A percentile compares a stretch with the other conserved stretches of the same genome.
phyloP scores from a whole-genome alignment of 192 early-diverging fungal genomes.

The Haplosporangium gracile region DNA sequence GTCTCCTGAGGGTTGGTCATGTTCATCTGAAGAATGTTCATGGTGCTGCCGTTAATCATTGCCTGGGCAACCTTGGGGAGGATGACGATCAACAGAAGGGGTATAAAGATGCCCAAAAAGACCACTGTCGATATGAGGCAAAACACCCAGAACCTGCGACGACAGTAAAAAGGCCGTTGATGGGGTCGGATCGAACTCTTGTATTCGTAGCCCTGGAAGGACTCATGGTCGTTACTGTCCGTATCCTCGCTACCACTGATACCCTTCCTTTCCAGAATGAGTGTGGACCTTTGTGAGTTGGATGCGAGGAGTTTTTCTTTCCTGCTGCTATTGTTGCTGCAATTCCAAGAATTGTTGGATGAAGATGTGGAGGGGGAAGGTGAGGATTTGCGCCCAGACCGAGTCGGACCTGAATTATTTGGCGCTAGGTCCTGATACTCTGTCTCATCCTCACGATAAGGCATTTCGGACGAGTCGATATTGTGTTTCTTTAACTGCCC shows the following conservation, averaged over 20 bases:
- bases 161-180: constrained; percentile 57
- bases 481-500: not conserved
- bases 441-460: constrained; percentile 22
- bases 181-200: constrained; percentile 32
- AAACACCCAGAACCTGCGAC: constrained; percentile 62
- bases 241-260: not conserved
- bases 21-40: constrained; percentile 47
- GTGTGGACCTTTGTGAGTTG: not conserved
- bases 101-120: constrained; percentile 57
- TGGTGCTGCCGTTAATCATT: constrained; percentile 57
- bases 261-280: not conserved
- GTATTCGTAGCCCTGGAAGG: constrained; percentile 27
- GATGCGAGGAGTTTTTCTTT: not conserved
- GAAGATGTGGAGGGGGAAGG: constrained; percentile 12
- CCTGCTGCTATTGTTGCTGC: not conserved
- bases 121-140: constrained; percentile 54
- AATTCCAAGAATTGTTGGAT: not conserved
- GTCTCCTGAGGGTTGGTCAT: constrained; percentile 54
- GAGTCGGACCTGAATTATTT: constrained; percentile 1
- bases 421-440: constrained; percentile 33
- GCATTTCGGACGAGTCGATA: not conserved
- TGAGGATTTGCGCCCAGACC: not conserved
- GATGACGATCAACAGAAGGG: constrained; percentile 61
- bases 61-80: constrained; percentile 64
- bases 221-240: not conserved